A percentile compares a stretch with the other conserved stretches of the same genome.
Conservation (phyloP, 2,329 filamentous ascomycete species). For the Pseudogymnoascus sp. region DNA sequence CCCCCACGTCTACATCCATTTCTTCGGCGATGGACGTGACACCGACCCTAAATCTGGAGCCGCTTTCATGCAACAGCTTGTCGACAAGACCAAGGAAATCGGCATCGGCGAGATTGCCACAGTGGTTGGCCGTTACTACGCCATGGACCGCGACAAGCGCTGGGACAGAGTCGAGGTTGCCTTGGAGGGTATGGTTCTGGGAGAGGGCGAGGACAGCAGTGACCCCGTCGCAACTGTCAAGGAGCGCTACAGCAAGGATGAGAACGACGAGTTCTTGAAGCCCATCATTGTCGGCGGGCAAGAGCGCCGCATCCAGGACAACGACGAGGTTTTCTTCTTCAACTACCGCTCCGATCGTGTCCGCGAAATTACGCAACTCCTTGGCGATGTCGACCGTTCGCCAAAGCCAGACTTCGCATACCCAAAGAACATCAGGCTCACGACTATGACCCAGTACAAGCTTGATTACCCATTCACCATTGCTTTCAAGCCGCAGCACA, state of each 20-base stretch:
- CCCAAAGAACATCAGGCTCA: conserved; percentile 78
- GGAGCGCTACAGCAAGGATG: conserved; percentile 77
- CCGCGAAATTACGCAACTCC: conserved; percentile 88
- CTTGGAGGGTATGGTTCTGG: conserved; percentile 75
- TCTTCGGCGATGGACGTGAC: conserved; percentile 96
- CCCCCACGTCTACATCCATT: conserved; percentile 94
- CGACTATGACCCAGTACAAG: conserved; percentile 99
- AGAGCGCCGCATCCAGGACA: conserved; percentile 77
- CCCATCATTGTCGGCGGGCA: conserved; percentile 91
- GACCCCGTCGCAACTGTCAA: conserved; percentile 84
- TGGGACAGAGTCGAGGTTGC: conserved; percentile 93
- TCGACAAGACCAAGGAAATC: conserved; percentile 75
- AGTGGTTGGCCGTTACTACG: conserved; percentile 91
- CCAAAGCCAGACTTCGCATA: conserved; percentile 87
- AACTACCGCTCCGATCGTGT: conserved; percentile 99
- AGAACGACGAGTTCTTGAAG: conserved; percentile 97
- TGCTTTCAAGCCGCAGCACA: conserved; percentile 88
- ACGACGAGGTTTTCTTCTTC: conserved; percentile 97
- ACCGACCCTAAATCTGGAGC: conserved; percentile 93
- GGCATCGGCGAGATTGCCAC: conserved; percentile 84
- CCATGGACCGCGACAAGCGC: conserved; percentile 99
- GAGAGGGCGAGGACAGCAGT: conserved; percentile 77
- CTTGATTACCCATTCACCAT: conserved; percentile 84
- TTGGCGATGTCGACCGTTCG: conserved; percentile 87
- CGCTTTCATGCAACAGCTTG: conserved; percentile 78